A percentile compares a stretch with the other conserved stretches of the same genome.
phyloP scores from a whole-genome alignment of 2,329 filamentous ascomycete species.

The Scedosporium minutisporum region DNA sequence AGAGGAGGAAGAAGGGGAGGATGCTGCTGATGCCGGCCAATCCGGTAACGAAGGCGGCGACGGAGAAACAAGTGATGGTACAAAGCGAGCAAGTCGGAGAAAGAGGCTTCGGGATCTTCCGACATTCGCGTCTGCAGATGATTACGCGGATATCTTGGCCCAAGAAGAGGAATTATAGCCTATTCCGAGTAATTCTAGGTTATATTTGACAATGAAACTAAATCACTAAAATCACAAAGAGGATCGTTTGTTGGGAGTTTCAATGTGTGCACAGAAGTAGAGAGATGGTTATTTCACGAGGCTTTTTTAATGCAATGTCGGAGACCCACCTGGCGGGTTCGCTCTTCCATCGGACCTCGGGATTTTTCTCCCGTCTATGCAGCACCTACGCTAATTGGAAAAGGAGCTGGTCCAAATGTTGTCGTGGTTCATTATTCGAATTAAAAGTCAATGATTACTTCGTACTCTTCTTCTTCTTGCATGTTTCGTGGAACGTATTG shows the following conservation, averaged over 20 bases:
- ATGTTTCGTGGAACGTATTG: too few relatives aligned
- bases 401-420: too few relatives aligned
- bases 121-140: constrained; percentile 85
- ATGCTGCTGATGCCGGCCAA: constrained; percentile 35
- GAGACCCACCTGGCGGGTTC: neutral
- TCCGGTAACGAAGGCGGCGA: constrained; percentile 25
- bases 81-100: constrained; percentile 51
- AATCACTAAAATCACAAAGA: neutral
- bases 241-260: too few relatives aligned
- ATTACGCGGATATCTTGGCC: constrained; percentile 79
- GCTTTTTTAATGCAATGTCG: too few relatives aligned
- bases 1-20: constrained; percentile 25
- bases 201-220: neutral
- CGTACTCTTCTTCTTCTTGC: too few relatives aligned
- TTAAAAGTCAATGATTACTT: too few relatives aligned
- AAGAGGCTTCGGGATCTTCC: constrained; percentile 84
- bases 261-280: too few relatives aligned
- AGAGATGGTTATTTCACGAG: too few relatives aligned
- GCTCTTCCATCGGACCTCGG: neutral
- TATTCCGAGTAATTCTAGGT: neutral
- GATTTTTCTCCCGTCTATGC: neutral
- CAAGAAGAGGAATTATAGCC: constrained; percentile 42
- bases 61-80: constrained; percentile 48
- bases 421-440: too few relatives aligned
- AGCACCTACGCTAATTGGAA: too few relatives aligned